Base-by-base conservation (phyloP, 441 rosid genomes). In the Biscutella laevigata region DNA sequence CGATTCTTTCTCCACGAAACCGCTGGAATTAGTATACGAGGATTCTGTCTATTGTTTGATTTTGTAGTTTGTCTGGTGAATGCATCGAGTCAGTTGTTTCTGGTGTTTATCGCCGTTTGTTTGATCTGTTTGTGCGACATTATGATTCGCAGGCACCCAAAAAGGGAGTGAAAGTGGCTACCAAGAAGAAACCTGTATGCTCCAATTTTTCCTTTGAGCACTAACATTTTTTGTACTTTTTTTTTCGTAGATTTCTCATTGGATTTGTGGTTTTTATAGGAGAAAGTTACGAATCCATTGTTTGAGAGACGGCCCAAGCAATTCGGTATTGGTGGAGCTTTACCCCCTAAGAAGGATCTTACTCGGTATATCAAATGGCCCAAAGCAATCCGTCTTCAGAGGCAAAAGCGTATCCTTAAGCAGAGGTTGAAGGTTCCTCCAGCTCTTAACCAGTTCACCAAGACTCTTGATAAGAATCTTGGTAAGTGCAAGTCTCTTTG, bases 381-480 rank as follows among this genome's bases (percentile, higher is more conserved):
- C 0, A 82, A 90, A 61, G 67, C 79, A 9, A 84, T 87, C 63
- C 88, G 83, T 9, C 84, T 87, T 52, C 96, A 87, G 53, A 83
- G 96, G 77, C 82, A 87, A 62, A 84, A 78, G 68, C 75, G 96
- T 68, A 83, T 90, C 59, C 84, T 90, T 37, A 77, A 69, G 75
- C 89, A 84, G 57, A 75, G 98, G 54, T 74, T 90, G 83, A 90
- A 90, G 86, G 95, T 90, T 17, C 95, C 95, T 7, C 97, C 95
- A 2, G 79, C 94, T 2, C 58, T 86, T 29, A 90, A 90, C 51
- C 97, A 84, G 55, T 90, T 90, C 68, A 84, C 96, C 52, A 90
- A 90, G 77, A 82, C 95, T 8, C 81, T 90, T 21, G 95, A 90
- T 71, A 90, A 90, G 70, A 90, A 90, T 29, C 90, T 90, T 6